Percentiles rank a stretch among this genome's conserved stretches.
Evolutionary conservation across 202 grass and related monocot genomes (phyloP).

Genomic region (Panicum hallii): DNA sequence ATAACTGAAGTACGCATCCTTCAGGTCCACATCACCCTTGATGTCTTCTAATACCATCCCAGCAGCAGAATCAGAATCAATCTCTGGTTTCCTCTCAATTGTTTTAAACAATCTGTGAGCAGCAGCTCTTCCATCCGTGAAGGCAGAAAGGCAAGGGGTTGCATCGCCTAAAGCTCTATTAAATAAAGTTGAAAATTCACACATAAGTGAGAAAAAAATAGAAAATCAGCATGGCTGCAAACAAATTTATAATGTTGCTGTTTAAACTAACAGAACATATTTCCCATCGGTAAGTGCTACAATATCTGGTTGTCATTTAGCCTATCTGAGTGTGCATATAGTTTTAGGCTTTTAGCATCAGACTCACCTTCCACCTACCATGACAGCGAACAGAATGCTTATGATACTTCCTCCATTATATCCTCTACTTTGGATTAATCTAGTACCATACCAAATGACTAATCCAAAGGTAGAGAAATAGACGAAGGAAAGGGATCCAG

Average conservation of each 20-base stretch:
- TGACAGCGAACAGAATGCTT: conserved; percentile 62
- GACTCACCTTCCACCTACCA: conserved; percentile 76
- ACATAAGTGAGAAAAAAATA: conserved; percentile 24
- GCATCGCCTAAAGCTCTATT: conserved; percentile 72
- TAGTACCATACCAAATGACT: conserved; percentile 68
- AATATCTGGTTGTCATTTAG: background rate
- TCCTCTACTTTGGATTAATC: conserved; percentile 58
- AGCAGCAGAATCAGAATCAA: conserved; percentile 53
- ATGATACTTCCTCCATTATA: conserved; percentile 72
- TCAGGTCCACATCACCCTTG: conserved; percentile 69
- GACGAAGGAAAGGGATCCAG: conserved; percentile 53
- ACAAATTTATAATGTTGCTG: background rate
- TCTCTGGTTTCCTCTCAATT: conserved; percentile 74
- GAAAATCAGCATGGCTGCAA: background rate
- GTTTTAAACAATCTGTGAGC: conserved; percentile 75
- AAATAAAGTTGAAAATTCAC: conserved; percentile 21
- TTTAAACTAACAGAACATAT: conserved; percentile 15
- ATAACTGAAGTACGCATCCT: conserved; percentile 79
- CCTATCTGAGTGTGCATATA: background rate
- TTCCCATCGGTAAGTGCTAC: background rate
- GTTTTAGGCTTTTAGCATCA: background rate
- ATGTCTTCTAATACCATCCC: conserved; percentile 69
- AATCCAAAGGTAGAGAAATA: conserved; percentile 69
- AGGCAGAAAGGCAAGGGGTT: conserved; percentile 61
- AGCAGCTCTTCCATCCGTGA: conserved; percentile 62